Conservation (phyloP, 345 rosid species). For the Diplotaxis tenuifolia region DNA sequence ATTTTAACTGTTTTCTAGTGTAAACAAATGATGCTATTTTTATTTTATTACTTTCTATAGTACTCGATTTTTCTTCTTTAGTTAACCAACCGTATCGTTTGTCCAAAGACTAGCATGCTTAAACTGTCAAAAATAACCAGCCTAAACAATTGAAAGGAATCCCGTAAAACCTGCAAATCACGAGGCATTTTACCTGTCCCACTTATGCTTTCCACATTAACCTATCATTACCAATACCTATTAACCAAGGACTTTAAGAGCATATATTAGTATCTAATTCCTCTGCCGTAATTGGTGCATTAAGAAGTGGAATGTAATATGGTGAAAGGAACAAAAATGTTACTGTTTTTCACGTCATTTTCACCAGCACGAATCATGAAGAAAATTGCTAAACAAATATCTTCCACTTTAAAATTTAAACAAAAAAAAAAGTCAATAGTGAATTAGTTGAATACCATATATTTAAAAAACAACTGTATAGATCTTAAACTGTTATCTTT, state of each 20-base stretch:
- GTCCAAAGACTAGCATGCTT: constrained; percentile 16
- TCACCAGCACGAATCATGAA: constrained; percentile 14
- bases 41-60: neutral
- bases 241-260: constrained; percentile 22
- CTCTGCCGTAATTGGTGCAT: constrained; percentile 35
- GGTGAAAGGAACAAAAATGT: neutral
- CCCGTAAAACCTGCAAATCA: constrained; percentile 36
- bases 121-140: constrained; percentile 15
- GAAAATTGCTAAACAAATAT: neutral
- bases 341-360: constrained; percentile 10
- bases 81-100: neutral
- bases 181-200: constrained; percentile 30
- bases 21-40: neutral
- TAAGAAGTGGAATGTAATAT: neutral
- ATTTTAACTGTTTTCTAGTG: neutral
- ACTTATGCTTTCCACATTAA: constrained; percentile 23
- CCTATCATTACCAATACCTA: constrained; percentile 34
- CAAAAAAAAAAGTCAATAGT: too few relatives aligned
- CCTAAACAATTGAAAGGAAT: constrained; percentile 19
- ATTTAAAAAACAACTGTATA: too few relatives aligned
- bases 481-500: too few relatives aligned
- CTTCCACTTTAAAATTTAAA: neutral
- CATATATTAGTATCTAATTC: neutral
- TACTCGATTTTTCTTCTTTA: neutral
- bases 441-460: too few relatives aligned